phyloP scores from a whole-genome alignment of 164 flowering plant species.

The Aristolochia contorta region DNA sequence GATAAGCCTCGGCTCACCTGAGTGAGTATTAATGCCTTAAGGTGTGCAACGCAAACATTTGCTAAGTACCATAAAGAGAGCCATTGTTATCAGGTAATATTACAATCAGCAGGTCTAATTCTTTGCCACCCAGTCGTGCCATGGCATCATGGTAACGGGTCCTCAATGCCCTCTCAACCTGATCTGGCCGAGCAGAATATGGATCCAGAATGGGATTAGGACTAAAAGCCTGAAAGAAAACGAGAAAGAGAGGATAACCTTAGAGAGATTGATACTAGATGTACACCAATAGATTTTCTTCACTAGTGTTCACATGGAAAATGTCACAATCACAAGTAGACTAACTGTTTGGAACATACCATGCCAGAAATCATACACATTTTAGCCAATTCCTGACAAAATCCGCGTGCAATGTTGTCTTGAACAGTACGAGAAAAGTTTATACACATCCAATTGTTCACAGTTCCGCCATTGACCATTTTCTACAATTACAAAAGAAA shows the following conservation, averaged over 20 bases:
- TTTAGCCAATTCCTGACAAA: slow-evolving; percentile 77
- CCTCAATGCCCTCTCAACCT: slow-evolving; percentile 64
- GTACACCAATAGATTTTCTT: neutral
- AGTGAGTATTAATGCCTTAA: neutral
- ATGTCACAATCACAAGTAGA: neutral
- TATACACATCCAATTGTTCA: slow-evolving; percentile 76
- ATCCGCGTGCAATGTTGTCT: slow-evolving; percentile 59
- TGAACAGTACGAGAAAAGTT: slow-evolving; percentile 76
- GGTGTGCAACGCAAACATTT: neutral
- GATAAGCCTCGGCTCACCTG: neutral
- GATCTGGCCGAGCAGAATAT: slow-evolving; percentile 55
- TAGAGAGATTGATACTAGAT: too few relatives aligned
- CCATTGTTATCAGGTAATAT: slow-evolving; percentile 84
- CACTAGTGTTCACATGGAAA: neutral
- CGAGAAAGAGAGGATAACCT: too few relatives aligned
- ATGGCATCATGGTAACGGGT: slow-evolving; percentile 62
- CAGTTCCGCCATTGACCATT: slow-evolving; percentile 83
- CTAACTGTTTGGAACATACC: slow-evolving; percentile 29
- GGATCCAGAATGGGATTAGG: slow-evolving; percentile 54
- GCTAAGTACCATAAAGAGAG: slow-evolving; percentile 64
- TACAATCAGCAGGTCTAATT: slow-evolving; percentile 67
- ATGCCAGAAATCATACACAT: slow-evolving; percentile 87
- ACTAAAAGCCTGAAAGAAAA: slow-evolving; percentile 34
- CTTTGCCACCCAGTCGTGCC: slow-evolving; percentile 42
- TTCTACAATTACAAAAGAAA: slow-evolving; percentile 16